These are phyloP conservation scores for Chloropicon primus DNA, from an alignment of 139 green algal species.

Conservation along the genomic window DNA sequence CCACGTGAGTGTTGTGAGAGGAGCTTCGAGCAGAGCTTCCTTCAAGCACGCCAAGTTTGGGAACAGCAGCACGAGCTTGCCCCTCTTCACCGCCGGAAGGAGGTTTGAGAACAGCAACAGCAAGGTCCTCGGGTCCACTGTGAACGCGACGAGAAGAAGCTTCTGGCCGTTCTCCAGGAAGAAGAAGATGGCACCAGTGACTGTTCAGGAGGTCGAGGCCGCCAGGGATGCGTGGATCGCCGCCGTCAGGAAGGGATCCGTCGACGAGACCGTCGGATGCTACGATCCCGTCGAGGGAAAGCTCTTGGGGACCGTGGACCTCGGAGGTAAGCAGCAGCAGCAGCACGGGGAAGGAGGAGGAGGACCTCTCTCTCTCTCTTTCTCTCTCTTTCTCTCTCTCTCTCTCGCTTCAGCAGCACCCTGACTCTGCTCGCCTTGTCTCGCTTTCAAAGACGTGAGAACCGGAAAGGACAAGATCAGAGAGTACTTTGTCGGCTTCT, in stretches of 20 bases:
- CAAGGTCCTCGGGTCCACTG: too few species aligned
- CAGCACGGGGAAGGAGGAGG: too few species aligned
- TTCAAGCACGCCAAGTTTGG: too few species aligned
- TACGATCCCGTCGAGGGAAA: neutral
- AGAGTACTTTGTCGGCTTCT: neutral
- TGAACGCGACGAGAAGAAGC: too few species aligned
- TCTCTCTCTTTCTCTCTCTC: neutral
- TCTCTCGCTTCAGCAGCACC: too few species aligned
- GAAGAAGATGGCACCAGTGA: neutral
- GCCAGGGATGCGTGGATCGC: neutral
- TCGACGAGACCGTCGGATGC: neutral
- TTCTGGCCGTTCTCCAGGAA: neutral
- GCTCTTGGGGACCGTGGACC: neutral
- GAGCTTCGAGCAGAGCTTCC: neutral
- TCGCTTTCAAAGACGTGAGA: neutral
- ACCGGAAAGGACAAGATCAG: neutral
- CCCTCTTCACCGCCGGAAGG: too few species aligned
- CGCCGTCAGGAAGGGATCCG: neutral
- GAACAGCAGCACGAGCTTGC: too few species aligned
- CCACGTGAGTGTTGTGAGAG: neutral
- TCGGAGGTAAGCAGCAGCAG: neutral
- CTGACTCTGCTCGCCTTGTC: too few species aligned
- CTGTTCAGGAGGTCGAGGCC: neutral
- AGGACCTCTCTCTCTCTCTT: too few species aligned
- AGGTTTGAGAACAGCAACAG: too few species aligned